Conservation (phyloP, 495 filamentous ascomycete species). For the Rhypophila decipiens region DNA sequence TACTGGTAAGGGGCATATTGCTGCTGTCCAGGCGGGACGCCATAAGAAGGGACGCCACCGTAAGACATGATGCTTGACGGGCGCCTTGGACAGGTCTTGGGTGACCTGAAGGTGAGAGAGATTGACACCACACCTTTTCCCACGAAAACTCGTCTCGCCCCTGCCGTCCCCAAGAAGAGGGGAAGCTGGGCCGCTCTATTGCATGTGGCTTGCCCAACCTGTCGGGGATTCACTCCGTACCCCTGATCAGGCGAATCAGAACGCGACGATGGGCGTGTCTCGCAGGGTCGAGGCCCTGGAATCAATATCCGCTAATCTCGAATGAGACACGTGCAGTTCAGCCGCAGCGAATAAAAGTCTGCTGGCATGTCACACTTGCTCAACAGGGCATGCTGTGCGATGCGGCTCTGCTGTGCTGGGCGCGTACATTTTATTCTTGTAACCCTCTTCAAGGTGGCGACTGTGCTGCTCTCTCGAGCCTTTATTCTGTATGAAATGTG, state of each 20-base stretch:
- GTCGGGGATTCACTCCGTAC: neutral
- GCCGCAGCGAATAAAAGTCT: neutral
- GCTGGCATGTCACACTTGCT: neutral
- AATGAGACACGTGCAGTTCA: neutral
- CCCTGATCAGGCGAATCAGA: neutral
- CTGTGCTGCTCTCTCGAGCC: too few relatives aligned
- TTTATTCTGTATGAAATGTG: too few relatives aligned
- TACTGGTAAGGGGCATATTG: constrained; percentile 11
- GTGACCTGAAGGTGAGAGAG: too few relatives aligned
- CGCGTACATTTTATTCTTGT: too few relatives aligned
- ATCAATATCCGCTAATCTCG: neutral
- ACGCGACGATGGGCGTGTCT: neutral
- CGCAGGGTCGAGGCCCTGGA: neutral
- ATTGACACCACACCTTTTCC: too few relatives aligned
- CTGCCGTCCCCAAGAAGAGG: too few relatives aligned
- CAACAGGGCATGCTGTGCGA: neutral
- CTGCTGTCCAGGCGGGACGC: constrained; percentile 1
- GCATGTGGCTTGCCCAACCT: neutral
- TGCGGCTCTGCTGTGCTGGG: too few relatives aligned
- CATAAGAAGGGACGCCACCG: neutral
- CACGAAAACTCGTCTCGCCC: too few relatives aligned
- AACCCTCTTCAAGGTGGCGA: too few relatives aligned
- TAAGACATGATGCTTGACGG: too few relatives aligned
- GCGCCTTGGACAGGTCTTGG: too few relatives aligned
- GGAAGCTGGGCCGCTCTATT: neutral